Evolutionary conservation across 768 basidiomycete species (phyloP), one percentile per base, ranked within the genome.

Genomic region (Termitomyces sp.): DNA sequence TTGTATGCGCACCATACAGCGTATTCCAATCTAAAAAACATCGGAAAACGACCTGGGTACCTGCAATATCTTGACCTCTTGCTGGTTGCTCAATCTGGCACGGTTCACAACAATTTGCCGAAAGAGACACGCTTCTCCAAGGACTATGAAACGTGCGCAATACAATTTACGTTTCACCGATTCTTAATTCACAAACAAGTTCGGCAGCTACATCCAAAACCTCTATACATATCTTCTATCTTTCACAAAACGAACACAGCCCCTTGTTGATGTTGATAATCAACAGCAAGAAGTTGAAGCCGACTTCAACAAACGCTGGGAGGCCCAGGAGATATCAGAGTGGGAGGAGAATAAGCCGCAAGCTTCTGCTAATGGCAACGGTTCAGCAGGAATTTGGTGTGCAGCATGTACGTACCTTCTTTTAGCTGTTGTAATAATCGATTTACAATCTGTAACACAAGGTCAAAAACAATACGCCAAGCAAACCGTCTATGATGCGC

Each of bases 401-500:
- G 78, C 89, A 42, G 89, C 94, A 48, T 97, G 95, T 95, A 77
- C 77, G 93, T 81, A 55, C 22, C 59, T 55, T 53, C 6, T 50
- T 16, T 40, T 49, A 44, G 33, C 44, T 48, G 3, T 57, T 40
- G 59, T 60, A 42, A 53, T 55, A 42, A 42, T 48, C 15, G n/a
- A 57, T 51, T 58, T 38, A 56, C 62, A 48, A 58, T n/a, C 3
- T 49, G 9, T 7, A 18, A 16, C 48, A 1, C 20, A 59, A 98
- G 96, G 96, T 72, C 94, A 98, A 75, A 97, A 96, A 71, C 79
- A 84, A 60, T 98, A 98, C 74, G 85, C 96, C 13, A 99, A 98
- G 74, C 93, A 98, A 74, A 98, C 97, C 0, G 97, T 99, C 9
- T 99, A 95, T 72, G 92, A 97, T 63, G 95, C 95, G 2, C 97